Base-by-base conservation (phyloP, 73 alveolate species). In the Paramecium sonneborni region DNA sequence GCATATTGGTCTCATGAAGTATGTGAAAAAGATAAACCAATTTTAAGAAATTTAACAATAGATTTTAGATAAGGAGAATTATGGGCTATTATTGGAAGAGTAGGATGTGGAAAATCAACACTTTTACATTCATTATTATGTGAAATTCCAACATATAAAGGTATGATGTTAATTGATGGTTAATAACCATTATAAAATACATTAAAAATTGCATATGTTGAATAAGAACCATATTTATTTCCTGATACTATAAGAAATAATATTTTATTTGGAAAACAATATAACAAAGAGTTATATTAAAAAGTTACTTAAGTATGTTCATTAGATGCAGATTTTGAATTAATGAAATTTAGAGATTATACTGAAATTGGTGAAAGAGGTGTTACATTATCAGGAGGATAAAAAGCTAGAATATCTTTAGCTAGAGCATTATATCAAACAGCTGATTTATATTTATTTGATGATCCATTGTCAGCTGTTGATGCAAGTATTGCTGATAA, bases 281-380 rank as follows among this genome's bases (percentile, higher is more conserved):
- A 57, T 94, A 58, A 95, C 38, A 95, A 92, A 67, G 62, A 57
- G 38, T 89, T 96, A 76, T 95, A 95, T 88, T 74, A 44, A 35
- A 72, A 92, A 88, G 95, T 93, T 38, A 55, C 86, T 41, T 86
- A 94, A 38, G 95, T 57, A 32, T 95, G 97, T 56, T 92, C 86
- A 57, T 87, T 95, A 82, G 70, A 85, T 23, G 89, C 67, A 23
- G 98, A 95, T 95, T 72, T 95, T 43, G 58, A 88, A 30, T 28
- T 85, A 30, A 88, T 95, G 26, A 93, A 95, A 41, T 93, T 86
- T 23, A 92, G 96, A 5, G 98, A 95, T 88, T 55, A 57, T 20
- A 95, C 98, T 12, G 97, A 95, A 95, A 95, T 95, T 55, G 98
- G 98, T 15, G 97, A 94, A 87, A 95, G 92, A 84, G 98, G 98